Base-by-base conservation (phyloP, 768 basidiomycete genomes). In the Bullera alba region DNA sequence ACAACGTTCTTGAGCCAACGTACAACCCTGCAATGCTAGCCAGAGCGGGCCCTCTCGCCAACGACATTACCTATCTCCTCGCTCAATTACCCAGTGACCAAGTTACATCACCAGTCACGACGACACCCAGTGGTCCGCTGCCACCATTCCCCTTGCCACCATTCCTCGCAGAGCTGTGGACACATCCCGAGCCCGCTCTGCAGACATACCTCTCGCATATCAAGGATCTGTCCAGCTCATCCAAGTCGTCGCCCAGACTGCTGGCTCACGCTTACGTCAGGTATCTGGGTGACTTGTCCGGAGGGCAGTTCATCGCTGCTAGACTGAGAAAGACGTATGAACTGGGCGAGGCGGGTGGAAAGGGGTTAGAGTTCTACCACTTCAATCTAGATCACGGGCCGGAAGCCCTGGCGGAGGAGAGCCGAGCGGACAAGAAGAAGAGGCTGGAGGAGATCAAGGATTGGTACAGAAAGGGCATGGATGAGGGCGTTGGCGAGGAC, bases 181-280 rank as follows among this genome's bases (percentile, higher is more conserved):
- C 74, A 25, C 54, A 76, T 2, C 75, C 77, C 4, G 83, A 83
- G 2, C 61, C 73, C 2, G 73, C 79, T 5, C 73, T 87, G 6
- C 50, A 70, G 2, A 71, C 69, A 3, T 88, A 85, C 70, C 68
- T 80, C 51, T 56, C 70, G 5, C 81, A 83, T 42, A 75, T 88
- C 37, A 63, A 74, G 8, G 59, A 73, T n/a, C 73, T 84, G 77
- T 25, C 63, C 4, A 38, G 50, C 2, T 45, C 51, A 0, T 8
- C 72, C 74, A 45, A 74, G 76, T 23, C 52, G 58, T 6, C 79
- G 78, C 61, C 80, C 77, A 10, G 72, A 0, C 78, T 89, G 6
- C 77, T 88, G 5, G 83, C 86, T 0, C 87, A 88, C 69, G 77
- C 86, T 1, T 87, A 87, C 63, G 83, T 86, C n/a, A 79, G 85